These are phyloP conservation scores for Orbilia ellipsospora DNA, from an alignment of 2,329 filamentous ascomycete genomes.

Conservation along the genomic window DNA sequence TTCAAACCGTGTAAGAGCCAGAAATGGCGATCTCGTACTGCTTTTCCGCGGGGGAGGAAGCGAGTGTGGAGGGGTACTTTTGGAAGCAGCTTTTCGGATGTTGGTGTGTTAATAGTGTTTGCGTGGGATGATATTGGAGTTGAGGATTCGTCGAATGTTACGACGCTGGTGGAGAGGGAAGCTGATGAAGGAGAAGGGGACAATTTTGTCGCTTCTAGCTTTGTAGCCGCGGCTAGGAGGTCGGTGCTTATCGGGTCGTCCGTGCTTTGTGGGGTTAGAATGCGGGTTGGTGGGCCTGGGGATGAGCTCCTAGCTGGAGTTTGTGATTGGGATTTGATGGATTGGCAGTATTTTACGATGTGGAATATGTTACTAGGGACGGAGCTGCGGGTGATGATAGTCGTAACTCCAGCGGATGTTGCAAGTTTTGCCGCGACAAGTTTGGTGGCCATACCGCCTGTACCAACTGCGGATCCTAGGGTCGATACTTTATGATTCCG, in stretches of 20 bases:
- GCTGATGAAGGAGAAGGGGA: conserved; percentile 55
- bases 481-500: conserved; percentile 74
- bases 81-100: conserved; percentile 3
- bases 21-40: conserved; percentile 86
- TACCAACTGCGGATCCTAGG: conserved; percentile 87
- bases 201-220: conserved; percentile 46
- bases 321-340: conserved; percentile 64
- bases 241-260: conserved; percentile 44
- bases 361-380: conserved; percentile 89
- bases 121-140: conserved; percentile 20
- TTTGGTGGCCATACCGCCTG: conserved; percentile 97
- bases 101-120: conserved; percentile 6
- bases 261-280: conserved; percentile 76
- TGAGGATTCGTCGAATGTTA: conserved; percentile 26
- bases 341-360: conserved; percentile 84
- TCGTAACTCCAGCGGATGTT: conserved; percentile 93
- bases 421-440: conserved; percentile 92
- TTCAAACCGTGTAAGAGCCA: conserved; percentile 94
- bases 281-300: conserved; percentile 73
- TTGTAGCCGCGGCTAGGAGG: conserved; percentile 42
- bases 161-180: conserved; percentile 48
- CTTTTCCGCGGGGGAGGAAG: conserved; percentile 84
- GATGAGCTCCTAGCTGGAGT: conserved; percentile 37
- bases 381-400: conserved; percentile 93
- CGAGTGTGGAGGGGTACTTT: conserved; percentile 81